phyloP scores from a whole-genome alignment of 768 basidiomycete species.

The Pleurotus djamor region DNA sequence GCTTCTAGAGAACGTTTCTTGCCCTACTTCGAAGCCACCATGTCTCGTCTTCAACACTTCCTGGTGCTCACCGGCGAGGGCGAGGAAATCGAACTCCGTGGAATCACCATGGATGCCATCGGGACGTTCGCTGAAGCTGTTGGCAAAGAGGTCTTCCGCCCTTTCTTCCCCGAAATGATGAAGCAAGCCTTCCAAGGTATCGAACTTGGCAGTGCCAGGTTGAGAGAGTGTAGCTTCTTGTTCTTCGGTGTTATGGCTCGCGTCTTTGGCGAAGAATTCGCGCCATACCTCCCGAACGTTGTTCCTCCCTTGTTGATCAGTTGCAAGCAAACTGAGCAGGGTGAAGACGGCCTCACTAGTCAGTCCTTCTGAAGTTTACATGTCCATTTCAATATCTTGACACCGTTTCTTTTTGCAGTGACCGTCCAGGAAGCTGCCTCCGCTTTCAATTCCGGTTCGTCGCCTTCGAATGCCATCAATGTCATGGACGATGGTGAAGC shows the following conservation, averaged over 20 bases:
- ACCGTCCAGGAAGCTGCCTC: constrained; percentile 51
- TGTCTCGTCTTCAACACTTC: constrained; percentile 87
- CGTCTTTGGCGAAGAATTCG: constrained; percentile 94
- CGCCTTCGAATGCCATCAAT: constrained; percentile 67
- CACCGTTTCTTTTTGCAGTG: constrained; percentile 27
- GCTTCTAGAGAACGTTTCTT: constrained; percentile 89
- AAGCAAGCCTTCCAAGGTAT: constrained; percentile 89
- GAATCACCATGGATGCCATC: constrained; percentile 98
- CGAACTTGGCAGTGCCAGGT: constrained; percentile 79
- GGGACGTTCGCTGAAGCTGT: constrained; percentile 98
- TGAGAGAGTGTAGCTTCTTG: constrained; percentile 94
- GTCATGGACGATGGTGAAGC: constrained; percentile 55
- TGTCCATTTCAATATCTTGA: constrained; percentile 4
- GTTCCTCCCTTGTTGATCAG: constrained; percentile 83
- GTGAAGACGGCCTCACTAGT: constrained; percentile 53
- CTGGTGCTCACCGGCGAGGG: constrained; percentile 82
- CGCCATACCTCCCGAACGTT: constrained; percentile 80
- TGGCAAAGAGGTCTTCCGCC: constrained; percentile 90
- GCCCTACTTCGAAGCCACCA: constrained; percentile 92
- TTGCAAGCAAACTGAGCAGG: constrained; percentile 81
- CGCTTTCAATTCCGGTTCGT: constrained; percentile 72
- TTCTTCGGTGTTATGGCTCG: constrained; percentile 99
- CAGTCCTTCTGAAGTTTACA: constrained; percentile 17
- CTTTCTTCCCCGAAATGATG: constrained; percentile 97
- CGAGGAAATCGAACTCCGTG: constrained; percentile 92